Conservation (phyloP, 306 rosid species). For the Trichosanthes truncata region DNA sequence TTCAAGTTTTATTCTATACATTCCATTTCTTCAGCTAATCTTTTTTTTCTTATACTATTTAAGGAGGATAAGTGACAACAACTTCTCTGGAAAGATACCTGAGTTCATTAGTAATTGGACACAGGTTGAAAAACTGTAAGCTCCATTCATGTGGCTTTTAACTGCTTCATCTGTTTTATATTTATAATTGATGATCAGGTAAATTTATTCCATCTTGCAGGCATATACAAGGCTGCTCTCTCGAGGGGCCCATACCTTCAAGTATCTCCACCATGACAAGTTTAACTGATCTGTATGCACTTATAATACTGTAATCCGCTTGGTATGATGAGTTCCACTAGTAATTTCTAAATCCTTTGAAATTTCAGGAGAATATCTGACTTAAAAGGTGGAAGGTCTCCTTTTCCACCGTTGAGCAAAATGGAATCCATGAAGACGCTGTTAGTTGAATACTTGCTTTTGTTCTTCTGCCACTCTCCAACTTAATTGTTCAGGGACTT, state of each 20-base stretch:
- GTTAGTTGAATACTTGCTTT: conserved; percentile 47
- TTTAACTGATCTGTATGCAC: conserved; percentile 63
- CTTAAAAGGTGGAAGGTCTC: conserved; percentile 40
- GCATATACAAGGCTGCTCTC: conserved; percentile 66
- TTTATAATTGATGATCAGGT: not conserved
- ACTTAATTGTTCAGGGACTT: not conserved
- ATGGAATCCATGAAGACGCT: conserved; percentile 55
- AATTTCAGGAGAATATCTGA: conserved; percentile 81
- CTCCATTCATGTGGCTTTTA: conserved; percentile 9
- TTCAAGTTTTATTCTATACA: not conserved
- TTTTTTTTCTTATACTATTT: conserved; percentile 13
- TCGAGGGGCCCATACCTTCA: conserved; percentile 81
- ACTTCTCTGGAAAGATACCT: conserved; percentile 68
- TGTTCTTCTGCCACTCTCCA: conserved; percentile 12
- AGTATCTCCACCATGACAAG: conserved; percentile 55
- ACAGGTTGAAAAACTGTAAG: conserved; percentile 68
- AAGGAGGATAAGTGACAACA: conserved; percentile 82
- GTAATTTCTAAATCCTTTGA: conserved; percentile 19
- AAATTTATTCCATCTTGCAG: conserved; percentile 29
- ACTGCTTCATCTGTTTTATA: conserved; percentile 5
- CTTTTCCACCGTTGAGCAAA: conserved; percentile 53
- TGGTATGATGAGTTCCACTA: conserved; percentile 9
- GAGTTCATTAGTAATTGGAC: conserved; percentile 65
- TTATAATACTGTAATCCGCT: conserved; percentile 9
- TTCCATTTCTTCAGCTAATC: not conserved